Base-by-base conservation (phyloP, 148 eudicot genomes). In the Rhododendron williamsianum region DNA sequence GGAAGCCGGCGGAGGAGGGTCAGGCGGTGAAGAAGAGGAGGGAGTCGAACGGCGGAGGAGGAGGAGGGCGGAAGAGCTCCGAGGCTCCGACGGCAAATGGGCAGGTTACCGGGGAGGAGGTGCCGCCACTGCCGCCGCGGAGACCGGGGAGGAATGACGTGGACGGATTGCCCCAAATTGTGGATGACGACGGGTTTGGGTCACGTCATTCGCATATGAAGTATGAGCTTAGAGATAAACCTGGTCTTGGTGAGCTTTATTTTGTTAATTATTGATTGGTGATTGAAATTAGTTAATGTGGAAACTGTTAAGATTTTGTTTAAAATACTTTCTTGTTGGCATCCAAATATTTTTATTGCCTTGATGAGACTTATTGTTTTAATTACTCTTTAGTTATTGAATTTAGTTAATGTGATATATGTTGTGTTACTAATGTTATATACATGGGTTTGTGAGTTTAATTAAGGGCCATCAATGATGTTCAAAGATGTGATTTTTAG, bases 211-310 rank as follows among this genome's bases (percentile, higher is more conserved):
- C 93, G 30, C 94, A 93, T 90, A 92, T 97, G 93, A 97, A 93
- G 90, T 95, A 97, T 74, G 99, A 97, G 91, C 96, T 97, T 80
- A 91, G 99, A 91, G 99, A 97, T 87, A 84, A 91, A 45, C 99
- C 99, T 83, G 98, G 98, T 36, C 90, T 95, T 82, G 96, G 99
- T 97, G 89, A 92, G 92, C 72, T 77, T 76, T 76, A n/a, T 84
- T 83, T 49, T 0, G 23, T 78, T 82, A 56, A 9, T 82, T 82
- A 80, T 69, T 60, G 76, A 41, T 63, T 23, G 9, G 27, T 23
- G 3, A n/a, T 63, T n/a, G 30, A 23, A 74, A 30, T 76, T 77
- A 33, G 25, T 54, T 46, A 33, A 36, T 51, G 35, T 6, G 23
- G 21, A 18, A 5, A 30, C 12, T 36, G 16, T 51, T 11, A 51